Evolutionary conservation across 2,329 filamentous ascomycete species (phyloP), one percentile per base, ranked within the genome.

Genomic region (Colletotrichum theobromicola): DNA sequence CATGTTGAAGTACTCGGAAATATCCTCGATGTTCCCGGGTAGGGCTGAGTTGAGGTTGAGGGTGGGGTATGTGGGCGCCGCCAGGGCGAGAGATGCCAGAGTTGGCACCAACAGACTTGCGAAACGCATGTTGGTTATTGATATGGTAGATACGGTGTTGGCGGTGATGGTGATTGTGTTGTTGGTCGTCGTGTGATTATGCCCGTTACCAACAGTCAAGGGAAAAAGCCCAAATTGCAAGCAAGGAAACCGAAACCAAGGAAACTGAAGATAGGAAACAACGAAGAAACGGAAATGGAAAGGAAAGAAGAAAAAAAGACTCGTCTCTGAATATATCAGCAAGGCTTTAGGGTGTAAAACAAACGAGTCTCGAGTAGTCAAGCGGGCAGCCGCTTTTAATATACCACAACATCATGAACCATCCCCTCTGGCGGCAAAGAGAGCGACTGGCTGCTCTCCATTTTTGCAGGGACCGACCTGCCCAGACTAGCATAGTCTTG

Each of bases 1-100:
- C 77, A 90, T 82, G 80, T 90, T 90, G 85, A 93, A 93, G 84
- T 92, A 93, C 53, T 87, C 85, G 32, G 90, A 89, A 66, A 93
- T 80, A n/a, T 86, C 82, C 16, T 86, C 83, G 71, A 89, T 78
- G 24, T 84, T 84, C 57, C 83, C 83, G 26, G 81, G 70, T 15
- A 73, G 28, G 26, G 73, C 73, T 35, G 85, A 80, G 69, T 83
- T 80, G 77, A 83, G 75, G 76, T 86, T 85, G 76, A 88, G 79
- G 13, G 83, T 79, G 12, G 89, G 89, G 77, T 87, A 88, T 62
- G 85, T 82, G 10, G 86, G 87, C 35, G 88, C 88, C 67, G 86
- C 86, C 55, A 83, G 79, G 78, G 84, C 84, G 67, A 87, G 80
- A 73, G 85, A 85, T 82, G 84, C 83, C 77, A 90, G 82, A 75